Evolutionary conservation across 1,284 basidiomycete genomes (phyloP), one percentile per base, ranked within the genome.

Genomic region (Leccinum subfulvum): DNA sequence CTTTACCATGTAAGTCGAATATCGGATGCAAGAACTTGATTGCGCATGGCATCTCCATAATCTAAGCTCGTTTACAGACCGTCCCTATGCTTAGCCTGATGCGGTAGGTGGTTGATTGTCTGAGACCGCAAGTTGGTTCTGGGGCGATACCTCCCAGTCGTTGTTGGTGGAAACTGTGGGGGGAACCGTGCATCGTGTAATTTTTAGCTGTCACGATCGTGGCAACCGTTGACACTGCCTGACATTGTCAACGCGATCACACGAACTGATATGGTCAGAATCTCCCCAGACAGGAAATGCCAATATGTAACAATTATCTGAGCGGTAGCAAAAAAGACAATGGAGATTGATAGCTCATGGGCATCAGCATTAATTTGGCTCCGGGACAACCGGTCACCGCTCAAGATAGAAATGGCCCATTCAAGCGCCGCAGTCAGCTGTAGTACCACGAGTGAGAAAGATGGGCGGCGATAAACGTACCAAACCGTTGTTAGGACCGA

Each of bases 281-380:
- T 49, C 18, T 47, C n/a, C 39, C 33, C 41, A 60, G 53, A 61
- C 63, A 64, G 63, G 55, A 64, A 56, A 52, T 61, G 63, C 39
- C 63, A 64, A 33, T 18, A 30, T 30, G 30, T 30, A 49, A 61
- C 51, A 21, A 47, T 47, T 10, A 47, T 21, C 44, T 33, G 58
- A 51, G 16, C 59, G n/a, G 23, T 37, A 13, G 41, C 33, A 61
- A 62, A 59, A 62, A 59, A 60, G 37, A 55, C 47, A 54, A 13
- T 5, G 14, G 26, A 28, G 23, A 28, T 26, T 4, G 8, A 26
- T 21, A 51, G 23, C 21, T 37, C 35, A 51, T 30, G 26, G 26
- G 30, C 13, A 7, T 23, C 21, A n/a, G 21, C 10, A 23, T 49
- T 13, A 13, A 10, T 44, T 44, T 44, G 21, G 21, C 21, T 26